phyloP scores from a whole-genome alignment of 306 rosid species.

The Trifolium pratense region DNA sequence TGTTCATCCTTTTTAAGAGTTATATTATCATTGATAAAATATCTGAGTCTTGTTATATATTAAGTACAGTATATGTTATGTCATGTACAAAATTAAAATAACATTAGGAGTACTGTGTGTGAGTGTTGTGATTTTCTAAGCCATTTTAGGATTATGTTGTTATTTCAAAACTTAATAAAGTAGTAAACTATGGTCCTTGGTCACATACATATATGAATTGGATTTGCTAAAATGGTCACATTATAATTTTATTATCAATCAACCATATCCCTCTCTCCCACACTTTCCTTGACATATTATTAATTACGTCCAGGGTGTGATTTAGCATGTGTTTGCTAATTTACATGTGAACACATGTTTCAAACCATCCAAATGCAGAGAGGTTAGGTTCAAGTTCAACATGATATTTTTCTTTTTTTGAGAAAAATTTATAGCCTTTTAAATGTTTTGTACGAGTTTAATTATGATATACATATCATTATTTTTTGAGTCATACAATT shows the following conservation, averaged over 20 bases:
- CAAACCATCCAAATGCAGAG: background rate
- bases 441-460: background rate
- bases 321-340: constrained; percentile 12
- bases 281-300: background rate
- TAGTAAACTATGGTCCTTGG: background rate
- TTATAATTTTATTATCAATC: background rate
- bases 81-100: background rate
- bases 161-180: background rate
- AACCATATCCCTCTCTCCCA: background rate
- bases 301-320: background rate
- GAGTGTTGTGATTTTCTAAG: background rate
- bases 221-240: background rate
- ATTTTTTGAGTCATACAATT: too few species aligned
- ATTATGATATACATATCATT: background rate
- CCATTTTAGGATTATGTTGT: background rate
- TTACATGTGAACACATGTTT: constrained; percentile 8
- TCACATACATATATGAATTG: background rate
- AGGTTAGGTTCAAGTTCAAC: constrained; percentile 8
- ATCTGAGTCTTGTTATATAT: background rate
- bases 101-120: background rate
- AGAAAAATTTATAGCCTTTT: too few species aligned
- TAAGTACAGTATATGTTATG: too few species aligned
- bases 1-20: too few species aligned
- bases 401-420: background rate
- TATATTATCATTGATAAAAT: background rate